Percentiles rank a stretch among this genome's conserved stretches.
These are phyloP conservation scores for Triticum timopheevii DNA, from an alignment of 176 grass and related monocot genomes.

Conservation along the genomic window DNA sequence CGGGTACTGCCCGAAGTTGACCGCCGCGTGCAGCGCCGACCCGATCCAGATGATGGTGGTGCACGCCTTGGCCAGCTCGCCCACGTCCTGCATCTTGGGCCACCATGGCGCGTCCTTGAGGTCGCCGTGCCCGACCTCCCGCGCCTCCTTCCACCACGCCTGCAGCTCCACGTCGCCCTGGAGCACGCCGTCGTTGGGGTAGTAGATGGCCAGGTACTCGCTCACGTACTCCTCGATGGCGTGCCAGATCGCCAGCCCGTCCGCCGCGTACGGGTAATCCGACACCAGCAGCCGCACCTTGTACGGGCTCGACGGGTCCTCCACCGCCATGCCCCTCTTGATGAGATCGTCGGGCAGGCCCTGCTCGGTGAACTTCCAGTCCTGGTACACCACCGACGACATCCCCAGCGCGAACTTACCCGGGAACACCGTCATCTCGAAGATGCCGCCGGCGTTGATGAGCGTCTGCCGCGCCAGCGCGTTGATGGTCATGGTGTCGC, in stretches of 20 bases:
- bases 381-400: constrained; percentile 60
- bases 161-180: constrained; percentile 62
- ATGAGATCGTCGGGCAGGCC: constrained; percentile 69
- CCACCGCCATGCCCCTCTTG: constrained; percentile 57
- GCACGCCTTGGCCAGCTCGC: constrained; percentile 58
- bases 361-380: constrained; percentile 71
- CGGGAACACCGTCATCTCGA: constrained; percentile 75
- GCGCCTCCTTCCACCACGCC: constrained; percentile 83
- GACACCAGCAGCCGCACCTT: constrained; percentile 61
- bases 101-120: constrained; percentile 61
- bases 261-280: constrained; percentile 76
- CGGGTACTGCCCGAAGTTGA: constrained; percentile 89
- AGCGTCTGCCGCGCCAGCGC: constrained; percentile 77
- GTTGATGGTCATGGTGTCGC: constrained; percentile 86
- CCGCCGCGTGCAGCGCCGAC: constrained; percentile 83
- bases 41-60: constrained; percentile 79
- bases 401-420: constrained; percentile 65
- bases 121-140: constrained; percentile 88
- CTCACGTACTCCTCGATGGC: constrained; percentile 68
- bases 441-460: constrained; percentile 81
- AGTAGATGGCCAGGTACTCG: constrained; percentile 79
- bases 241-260: constrained; percentile 71
- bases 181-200: constrained; percentile 43
- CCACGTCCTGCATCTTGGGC: constrained; percentile 44
- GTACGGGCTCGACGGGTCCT: constrained; percentile 45